These are phyloP conservation scores for Punica granatum DNA, from an alignment of 345 rosid genomes.

Conservation along the genomic window DNA sequence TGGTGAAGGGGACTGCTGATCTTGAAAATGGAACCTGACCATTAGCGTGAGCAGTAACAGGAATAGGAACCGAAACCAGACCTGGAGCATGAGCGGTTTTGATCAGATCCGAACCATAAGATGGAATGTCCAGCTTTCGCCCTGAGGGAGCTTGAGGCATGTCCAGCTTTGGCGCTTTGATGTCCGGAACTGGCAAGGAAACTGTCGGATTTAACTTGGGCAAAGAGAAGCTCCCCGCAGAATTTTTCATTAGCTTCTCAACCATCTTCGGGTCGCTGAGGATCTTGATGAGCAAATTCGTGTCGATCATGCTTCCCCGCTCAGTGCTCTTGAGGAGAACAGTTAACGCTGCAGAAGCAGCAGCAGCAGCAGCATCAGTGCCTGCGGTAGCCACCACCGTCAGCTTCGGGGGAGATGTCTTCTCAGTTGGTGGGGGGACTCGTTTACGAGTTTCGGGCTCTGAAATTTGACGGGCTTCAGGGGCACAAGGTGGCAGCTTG, in stretches of 20 bases:
- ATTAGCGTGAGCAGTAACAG: not conserved
- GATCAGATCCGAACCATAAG: not conserved
- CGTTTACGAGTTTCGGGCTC: slow-evolving; percentile 8
- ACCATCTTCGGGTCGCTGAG: slow-evolving; percentile 43
- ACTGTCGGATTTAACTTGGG: slow-evolving; percentile 8
- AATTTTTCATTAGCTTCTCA: slow-evolving; percentile 22
- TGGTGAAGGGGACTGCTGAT: not conserved
- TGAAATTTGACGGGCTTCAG: slow-evolving; percentile 8
- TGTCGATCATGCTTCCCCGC: slow-evolving; percentile 36
- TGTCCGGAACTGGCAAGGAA: not conserved
- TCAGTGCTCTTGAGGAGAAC: slow-evolving; percentile 29
- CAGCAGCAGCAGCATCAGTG: slow-evolving; percentile 22
- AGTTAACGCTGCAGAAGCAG: slow-evolving; percentile 35
- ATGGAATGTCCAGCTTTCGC: not conserved
- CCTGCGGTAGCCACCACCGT: not conserved
- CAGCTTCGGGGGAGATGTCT: slow-evolving; percentile 5
- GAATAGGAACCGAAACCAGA: not conserved
- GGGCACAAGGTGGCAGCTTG: not conserved
- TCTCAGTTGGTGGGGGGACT: not conserved
- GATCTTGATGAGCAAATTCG: slow-evolving; percentile 46
- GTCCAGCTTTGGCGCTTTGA: not conserved
- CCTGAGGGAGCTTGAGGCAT: not conserved
- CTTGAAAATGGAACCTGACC: not conserved
- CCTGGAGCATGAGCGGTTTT: not conserved
- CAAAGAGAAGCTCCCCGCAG: slow-evolving; percentile 2